These are phyloP conservation scores for Boletus edulis DNA, from an alignment of 768 basidiomycete genomes.

Conservation along the genomic window DNA sequence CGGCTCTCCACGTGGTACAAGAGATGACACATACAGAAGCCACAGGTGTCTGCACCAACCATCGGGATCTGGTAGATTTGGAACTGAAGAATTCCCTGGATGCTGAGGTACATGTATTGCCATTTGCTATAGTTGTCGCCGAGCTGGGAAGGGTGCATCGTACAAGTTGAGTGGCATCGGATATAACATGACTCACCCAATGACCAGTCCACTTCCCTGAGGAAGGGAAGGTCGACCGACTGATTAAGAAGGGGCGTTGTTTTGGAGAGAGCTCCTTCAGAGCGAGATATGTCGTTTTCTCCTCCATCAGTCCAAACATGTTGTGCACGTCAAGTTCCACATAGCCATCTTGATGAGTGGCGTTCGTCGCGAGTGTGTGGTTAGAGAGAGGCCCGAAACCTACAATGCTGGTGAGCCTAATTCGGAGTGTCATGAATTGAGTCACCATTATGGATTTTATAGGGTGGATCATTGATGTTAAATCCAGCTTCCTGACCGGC, in stretches of 20 bases:
- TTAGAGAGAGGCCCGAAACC: conserved; percentile 49
- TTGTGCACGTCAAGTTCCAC: conserved; percentile 67
- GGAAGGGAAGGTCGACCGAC: conserved; percentile 63
- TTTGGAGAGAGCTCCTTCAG: conserved; percentile 51
- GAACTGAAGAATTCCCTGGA: conserved; percentile 79
- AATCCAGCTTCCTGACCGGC: conserved; percentile 43
- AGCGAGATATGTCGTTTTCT: conserved; percentile 58
- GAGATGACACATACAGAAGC: conserved; percentile 19
- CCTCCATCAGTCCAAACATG: conserved; percentile 68
- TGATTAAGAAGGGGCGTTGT: conserved; percentile 66
- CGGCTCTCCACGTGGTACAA: neutral
- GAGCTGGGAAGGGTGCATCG: conserved; percentile 39
- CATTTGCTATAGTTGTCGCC: conserved; percentile 75
- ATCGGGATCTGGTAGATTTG: conserved; percentile 79
- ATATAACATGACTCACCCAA: conserved; percentile 42
- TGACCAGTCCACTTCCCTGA: conserved; percentile 68
- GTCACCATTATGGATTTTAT: conserved; percentile 68
- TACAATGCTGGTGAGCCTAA: conserved; percentile 20
- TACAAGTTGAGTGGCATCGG: conserved; percentile 15
- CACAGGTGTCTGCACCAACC: conserved; percentile 68
- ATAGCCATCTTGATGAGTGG: conserved; percentile 59
- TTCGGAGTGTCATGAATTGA: neutral
- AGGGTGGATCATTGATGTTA: conserved; percentile 57
- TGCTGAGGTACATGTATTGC: conserved; percentile 63
- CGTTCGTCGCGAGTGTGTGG: conserved; percentile 64